Evolutionary conservation across 2,329 filamentous ascomycete species (phyloP).

Genomic region (Pseudocercospora fuligena): DNA sequence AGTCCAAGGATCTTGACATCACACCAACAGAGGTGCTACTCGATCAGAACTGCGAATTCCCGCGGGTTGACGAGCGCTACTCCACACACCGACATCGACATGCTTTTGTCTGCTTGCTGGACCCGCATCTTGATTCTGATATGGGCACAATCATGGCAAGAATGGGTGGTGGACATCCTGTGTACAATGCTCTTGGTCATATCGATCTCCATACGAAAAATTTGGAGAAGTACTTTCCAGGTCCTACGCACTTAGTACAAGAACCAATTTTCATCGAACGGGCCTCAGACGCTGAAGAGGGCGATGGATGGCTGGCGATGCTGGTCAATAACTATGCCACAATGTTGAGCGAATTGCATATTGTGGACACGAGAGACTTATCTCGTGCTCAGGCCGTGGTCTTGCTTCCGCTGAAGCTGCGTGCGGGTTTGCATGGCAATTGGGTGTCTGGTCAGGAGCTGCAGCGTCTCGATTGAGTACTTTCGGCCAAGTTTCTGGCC

Average conservation of each 20-base stretch:
- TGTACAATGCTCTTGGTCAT: slow-evolving; percentile 28
- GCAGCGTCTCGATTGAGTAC: neutral
- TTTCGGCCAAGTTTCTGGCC: no score
- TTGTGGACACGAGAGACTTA: slow-evolving; percentile 50
- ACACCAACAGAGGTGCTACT: neutral
- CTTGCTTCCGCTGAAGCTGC: slow-evolving; percentile 44
- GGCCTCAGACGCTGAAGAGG: slow-evolving; percentile 48
- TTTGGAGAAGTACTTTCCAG: slow-evolving; percentile 44
- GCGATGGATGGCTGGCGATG: slow-evolving; percentile 58
- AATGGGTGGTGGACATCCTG: slow-evolving; percentile 16
- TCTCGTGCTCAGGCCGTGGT: slow-evolving; percentile 47
- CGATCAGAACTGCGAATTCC: slow-evolving; percentile 43
- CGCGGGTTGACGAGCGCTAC: slow-evolving; percentile 52
- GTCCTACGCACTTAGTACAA: slow-evolving; percentile 53
- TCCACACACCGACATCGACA: slow-evolving; percentile 46
- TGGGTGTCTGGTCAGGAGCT: slow-evolving; percentile 23
- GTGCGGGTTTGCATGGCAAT: slow-evolving; percentile 20
- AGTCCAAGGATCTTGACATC: neutral
- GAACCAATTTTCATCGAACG: slow-evolving; percentile 60
- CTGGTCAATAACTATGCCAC: slow-evolving; percentile 43
- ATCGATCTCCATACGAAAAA: slow-evolving; percentile 31
- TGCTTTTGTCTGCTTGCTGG: slow-evolving; percentile 48
- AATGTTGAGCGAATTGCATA: slow-evolving; percentile 19
- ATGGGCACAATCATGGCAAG: slow-evolving; percentile 37
- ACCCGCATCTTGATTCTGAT: slow-evolving; percentile 40